A percentile compares a stretch with the other conserved stretches of the same genome.
These are phyloP conservation scores for Microsporum ferrugineum DNA, from an alignment of 2,329 filamentous ascomycete species.

Conservation along the genomic window DNA sequence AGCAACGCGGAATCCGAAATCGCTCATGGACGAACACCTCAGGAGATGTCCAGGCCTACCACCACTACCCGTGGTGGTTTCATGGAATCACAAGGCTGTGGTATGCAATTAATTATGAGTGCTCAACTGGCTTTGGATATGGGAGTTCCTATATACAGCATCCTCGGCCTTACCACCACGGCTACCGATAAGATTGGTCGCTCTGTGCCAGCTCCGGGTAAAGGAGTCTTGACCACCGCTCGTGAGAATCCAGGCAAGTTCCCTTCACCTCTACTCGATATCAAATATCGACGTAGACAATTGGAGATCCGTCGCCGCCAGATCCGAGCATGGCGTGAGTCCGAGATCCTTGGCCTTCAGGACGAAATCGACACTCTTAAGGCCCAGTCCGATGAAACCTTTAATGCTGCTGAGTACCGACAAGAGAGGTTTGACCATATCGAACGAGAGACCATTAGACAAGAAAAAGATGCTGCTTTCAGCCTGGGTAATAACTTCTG, in stretches of 20 bases:
- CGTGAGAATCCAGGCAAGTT: conserved; percentile 85
- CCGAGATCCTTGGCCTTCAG: conserved; percentile 81
- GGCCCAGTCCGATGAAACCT: conserved; percentile 54
- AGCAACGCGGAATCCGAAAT: conserved; percentile 97
- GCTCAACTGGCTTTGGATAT: conserved; percentile 92
- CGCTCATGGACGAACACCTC: conserved; percentile 82
- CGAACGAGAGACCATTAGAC: conserved; percentile 72
- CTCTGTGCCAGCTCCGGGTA: conserved; percentile 88
- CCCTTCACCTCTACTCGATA: conserved; percentile 88
- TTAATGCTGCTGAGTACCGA: conserved; percentile 75
- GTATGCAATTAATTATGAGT: conserved; percentile 98
- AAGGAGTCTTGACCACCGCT: conserved; percentile 92
- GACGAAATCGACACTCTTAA: conserved; percentile 90
- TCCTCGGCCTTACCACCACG: conserved; percentile 84
- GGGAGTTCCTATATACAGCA: conserved; percentile 95
- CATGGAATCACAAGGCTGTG: conserved; percentile 98
- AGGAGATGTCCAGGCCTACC: conserved; percentile 95
- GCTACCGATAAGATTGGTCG: conserved; percentile 98
- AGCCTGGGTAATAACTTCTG: conserved; percentile 98
- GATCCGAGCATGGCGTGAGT: conserved; percentile 94
- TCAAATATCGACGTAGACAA: conserved; percentile 93
- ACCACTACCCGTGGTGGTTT: conserved; percentile 96
- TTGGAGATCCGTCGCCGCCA: conserved; percentile 87
- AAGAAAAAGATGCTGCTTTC: conserved; percentile 84
- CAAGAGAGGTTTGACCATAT: conserved; percentile 78